phyloP scores from a whole-genome alignment of 2,329 filamentous ascomycete genomes.

The Aspergillus bombycis region DNA sequence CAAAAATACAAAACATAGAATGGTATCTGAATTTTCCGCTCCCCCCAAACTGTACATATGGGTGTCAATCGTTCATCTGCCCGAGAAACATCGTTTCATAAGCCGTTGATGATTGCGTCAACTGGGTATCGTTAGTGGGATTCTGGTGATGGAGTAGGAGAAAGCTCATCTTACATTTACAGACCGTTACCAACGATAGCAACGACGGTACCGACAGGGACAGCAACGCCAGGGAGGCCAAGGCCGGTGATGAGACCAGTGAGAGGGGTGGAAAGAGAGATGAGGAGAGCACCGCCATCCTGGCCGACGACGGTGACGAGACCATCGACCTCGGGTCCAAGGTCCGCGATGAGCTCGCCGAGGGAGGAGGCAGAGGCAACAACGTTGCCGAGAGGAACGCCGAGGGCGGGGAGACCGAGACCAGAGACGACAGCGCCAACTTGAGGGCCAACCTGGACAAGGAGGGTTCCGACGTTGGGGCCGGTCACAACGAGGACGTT shows the following conservation, averaged over 20 bases:
- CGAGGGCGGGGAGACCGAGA: conserved; percentile 32
- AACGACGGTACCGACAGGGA: conserved; percentile 11
- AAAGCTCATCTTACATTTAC: not conserved
- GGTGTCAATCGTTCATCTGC: not conserved
- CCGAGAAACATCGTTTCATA: not conserved
- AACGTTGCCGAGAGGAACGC: conserved; percentile 29
- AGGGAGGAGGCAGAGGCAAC: conserved; percentile 18
- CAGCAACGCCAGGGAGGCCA: conserved; percentile 29
- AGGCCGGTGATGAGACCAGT: conserved; percentile 31
- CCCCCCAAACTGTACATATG: not conserved
- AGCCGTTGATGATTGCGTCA: not conserved
- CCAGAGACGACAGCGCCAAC: conserved; percentile 30
- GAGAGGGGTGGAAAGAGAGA: conserved; percentile 34
- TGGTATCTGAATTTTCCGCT: not conserved
- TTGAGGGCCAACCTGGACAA: conserved; percentile 35
- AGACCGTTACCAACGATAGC: not conserved
- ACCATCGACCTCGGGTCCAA: not conserved
- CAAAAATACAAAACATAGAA: not conserved
- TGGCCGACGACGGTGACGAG: conserved; percentile 31
- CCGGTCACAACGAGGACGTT: conserved; percentile 30
- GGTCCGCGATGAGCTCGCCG: not conserved
- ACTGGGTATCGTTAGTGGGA: not conserved
- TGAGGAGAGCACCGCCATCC: conserved; percentile 30
- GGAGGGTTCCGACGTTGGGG: conserved; percentile 28
- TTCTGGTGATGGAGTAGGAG: too few relatives aligned